Evolutionary conservation across 1,139 yeast genomes (phyloP), one percentile per base, ranked within the genome.

Genomic region (Debaryomyces fabryi): DNA sequence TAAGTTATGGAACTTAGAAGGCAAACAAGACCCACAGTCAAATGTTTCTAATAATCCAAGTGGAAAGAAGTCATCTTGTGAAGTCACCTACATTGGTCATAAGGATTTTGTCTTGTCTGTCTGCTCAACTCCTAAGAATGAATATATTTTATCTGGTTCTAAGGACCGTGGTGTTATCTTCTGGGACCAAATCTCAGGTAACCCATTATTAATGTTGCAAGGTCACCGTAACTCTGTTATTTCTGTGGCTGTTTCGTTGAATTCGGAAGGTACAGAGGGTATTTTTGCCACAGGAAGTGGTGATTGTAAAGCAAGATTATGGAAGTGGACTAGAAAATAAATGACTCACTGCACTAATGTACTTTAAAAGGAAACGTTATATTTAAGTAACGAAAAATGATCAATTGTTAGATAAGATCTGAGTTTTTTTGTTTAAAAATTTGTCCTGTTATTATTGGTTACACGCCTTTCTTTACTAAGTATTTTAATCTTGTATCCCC

Each of bases 231-330:
- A 93, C 73, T 88, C 96, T 21, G 99, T 93, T 45, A 93, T 93
- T 56, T 86, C 96, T 46, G 98, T 93, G 37, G 93, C 96, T 39
- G 97, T 93, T 18, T 85, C 93, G 40, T 81, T 86, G 52, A 85
- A 84, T 63, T 86, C 90, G 39, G 79, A 79, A 52, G 87, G 86
- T 49, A 76, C 81, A 47, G 91, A 88, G 58, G 80, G 81, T 37
- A 84, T 90, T 57, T 93, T 93, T 76, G 99, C 98, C 47, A 92
- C 98, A 15, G 99, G 99, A 52, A 83, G 92, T 68, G 99, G 99
- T 65, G 99, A 93, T 71, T 92, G 97, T 69, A 89, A 92, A 68
- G 98, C 98, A 38, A 82, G 97, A 72, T 88, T 93, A 63, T 93
- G 99, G 99, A 83, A 85, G 65, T 89, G 86, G 85, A 78, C 64